Percentiles rank a stretch among this genome's conserved stretches.
Evolutionary conservation across 2,329 filamentous ascomycete species (phyloP).

Genomic region (Cladophialophora yegresii): DNA sequence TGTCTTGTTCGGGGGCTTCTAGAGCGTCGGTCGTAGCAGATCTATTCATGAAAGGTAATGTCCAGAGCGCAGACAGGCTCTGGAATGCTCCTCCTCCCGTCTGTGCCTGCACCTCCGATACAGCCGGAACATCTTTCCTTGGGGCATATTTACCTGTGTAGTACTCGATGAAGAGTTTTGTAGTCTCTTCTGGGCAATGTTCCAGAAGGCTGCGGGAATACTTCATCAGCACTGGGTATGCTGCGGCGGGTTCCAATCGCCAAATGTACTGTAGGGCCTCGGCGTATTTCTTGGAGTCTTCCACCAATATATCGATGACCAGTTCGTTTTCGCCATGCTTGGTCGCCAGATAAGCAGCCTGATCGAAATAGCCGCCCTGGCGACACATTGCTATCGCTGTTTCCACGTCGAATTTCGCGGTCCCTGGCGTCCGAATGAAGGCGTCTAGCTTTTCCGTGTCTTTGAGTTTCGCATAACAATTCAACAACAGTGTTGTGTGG

Average conservation of each 20-base stretch:
- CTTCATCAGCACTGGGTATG: constrained; percentile 88
- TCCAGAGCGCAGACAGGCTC: constrained; percentile 79
- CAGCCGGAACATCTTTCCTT: constrained; percentile 62
- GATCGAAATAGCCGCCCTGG: constrained; percentile 94
- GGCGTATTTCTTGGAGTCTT: constrained; percentile 86
- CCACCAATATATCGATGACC: constrained; percentile 92
- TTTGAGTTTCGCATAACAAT: constrained; percentile 97
- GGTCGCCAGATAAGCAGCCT: constrained; percentile 91
- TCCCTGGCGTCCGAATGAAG: constrained; percentile 93
- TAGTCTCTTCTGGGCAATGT: constrained; percentile 79
- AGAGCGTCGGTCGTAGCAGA: constrained; percentile 56
- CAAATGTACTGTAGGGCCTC: constrained; percentile 92
- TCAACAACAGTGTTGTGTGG: constrained; percentile 89
- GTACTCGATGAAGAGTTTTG: constrained; percentile 88
- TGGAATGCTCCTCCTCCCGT: constrained; percentile 76
- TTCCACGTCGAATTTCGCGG: constrained; percentile 94
- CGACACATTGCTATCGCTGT: constrained; percentile 97
- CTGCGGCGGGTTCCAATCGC: constrained; percentile 76
- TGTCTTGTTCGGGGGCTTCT: constrained; percentile 47
- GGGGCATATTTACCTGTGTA: constrained; percentile 84
- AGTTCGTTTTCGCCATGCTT: constrained; percentile 92
- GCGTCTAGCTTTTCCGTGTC: constrained; percentile 94
- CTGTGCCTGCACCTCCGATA: constrained; percentile 49
- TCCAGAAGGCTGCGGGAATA: constrained; percentile 89
- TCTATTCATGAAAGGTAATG: constrained; percentile 79